Evolutionary conservation across 305 asterid genomes (phyloP), one percentile per base, ranked within the genome.

Genomic region (Fraxinus albicans): DNA sequence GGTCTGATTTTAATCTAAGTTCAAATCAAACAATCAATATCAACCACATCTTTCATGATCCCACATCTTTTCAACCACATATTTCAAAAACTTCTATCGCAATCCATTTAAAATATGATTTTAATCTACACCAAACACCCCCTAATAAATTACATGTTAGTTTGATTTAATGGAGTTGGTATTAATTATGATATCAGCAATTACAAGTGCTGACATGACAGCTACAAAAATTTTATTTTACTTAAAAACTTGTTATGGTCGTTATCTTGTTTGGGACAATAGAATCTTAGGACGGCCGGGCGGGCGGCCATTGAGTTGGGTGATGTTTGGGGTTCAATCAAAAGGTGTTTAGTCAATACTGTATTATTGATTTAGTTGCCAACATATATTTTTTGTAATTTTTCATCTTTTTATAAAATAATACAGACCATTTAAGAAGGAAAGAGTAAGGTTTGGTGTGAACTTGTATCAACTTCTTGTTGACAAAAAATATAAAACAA

Each of bases 261-360:
- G 82, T 86, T 85, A 81, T 89, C 93, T 80, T 82, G 80, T 79
- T 81, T 80, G 91, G 95, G 95, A 84, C 93, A 93, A 81, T 83
- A 88, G 92, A 91, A 91, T 92, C 95, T 85, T 85, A 85, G 93
- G 96, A 78, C 95, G 96, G 55, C n/a, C 58, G 58, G 19, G 6
- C 60, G 21, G 60, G 21, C 60, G 60, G 98, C 96, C 85, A 81
- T 81, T 83, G 89, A 86, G 77, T 87, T 89, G 88, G 91, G 90
- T 76, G 13, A 83, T 79, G 93, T 86, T 90, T 90, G 91, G 91
- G 88, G 88, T 86, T 87, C 91, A 58, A 85, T 83, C 69, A 77
- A 90, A 90, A 89, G 87, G 80, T 90, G 90, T 89, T 87, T 86
- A 89, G 87, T 76, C 88, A 83, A 81, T 83, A 79, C 88, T 88